Evolutionary conservation across 441 rosid genomes (phyloP), one percentile per base, ranked within the genome.

Genomic region (Theobroma grandiflorum): DNA sequence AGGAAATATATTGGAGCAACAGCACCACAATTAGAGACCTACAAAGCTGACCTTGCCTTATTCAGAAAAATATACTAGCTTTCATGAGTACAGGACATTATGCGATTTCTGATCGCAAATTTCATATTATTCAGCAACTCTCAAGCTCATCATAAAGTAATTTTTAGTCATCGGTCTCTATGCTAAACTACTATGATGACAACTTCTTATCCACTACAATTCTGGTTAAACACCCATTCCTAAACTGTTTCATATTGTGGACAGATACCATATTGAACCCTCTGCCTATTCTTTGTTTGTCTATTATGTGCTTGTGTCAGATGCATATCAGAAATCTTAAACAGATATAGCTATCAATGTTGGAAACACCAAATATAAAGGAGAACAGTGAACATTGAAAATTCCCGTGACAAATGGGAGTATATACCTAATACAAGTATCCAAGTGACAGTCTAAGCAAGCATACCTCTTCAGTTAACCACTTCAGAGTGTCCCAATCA

Each of bases 391-490:
- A 26, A 12, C 22, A 31, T 26, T 18, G 31, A 57, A 31, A 20
- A 52, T 22, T 45, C 55, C n/a, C 33, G 14, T 22, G 73, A 10
- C 11, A 31, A 16, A 8, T 7, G 45, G 20, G 43, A 42, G 31
- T 47, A 47, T 31, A 37, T 43, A 26, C 57, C 11, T 35, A 4
- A 69, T 45, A 69, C 20, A 11, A 26, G 40, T 14, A 69, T 26
- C 74, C 55, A 14, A 77, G 73, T 38, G 16, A 35, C 64, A 73
- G 18, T 35, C n/a, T 73, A 4, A 26, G 45, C 76, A 81, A 81
- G 73, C 85, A 71, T 88, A 96, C 98, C 98, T 94, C 99, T 85
- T 93, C 98, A 1, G 95, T 89, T 76, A 96, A 85, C 89, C 98
- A 90, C 65, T 83, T 87, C 74, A 96, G 86, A 26, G 94, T 87